Evolutionary conservation across 495 filamentous ascomycete species (phyloP).

Genomic region (Patellaria atrata): DNA sequence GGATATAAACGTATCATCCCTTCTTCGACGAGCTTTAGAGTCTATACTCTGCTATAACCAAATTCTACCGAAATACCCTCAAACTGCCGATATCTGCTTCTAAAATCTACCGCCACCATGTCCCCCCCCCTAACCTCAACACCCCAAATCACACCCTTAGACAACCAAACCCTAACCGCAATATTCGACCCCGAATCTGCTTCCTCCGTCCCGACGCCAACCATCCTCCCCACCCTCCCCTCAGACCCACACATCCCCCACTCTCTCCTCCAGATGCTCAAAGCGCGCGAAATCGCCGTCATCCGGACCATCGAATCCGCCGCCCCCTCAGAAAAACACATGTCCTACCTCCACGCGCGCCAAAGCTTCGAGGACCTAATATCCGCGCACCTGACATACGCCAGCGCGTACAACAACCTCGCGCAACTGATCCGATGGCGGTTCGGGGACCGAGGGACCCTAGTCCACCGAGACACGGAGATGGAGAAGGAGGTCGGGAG

Average conservation of each 20-base stretch:
- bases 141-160: slow-evolving; percentile 70
- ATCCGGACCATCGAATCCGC: slow-evolving; percentile 6
- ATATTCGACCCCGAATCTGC: slow-evolving; percentile 60
- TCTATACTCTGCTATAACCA: too few species aligned
- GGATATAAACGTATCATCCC: too few species aligned
- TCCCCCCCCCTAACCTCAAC: too few species aligned
- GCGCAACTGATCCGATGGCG: slow-evolving; percentile 54
- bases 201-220: slow-evolving; percentile 4
- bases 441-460: slow-evolving; percentile 32
- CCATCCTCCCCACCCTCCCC: slow-evolving; percentile 42
- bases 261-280: slow-evolving; percentile 5
- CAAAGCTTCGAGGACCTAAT: too few species aligned
- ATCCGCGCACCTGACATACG: slow-evolving; percentile 46
- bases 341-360: slow-evolving; percentile 31
- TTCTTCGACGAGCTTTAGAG: too few species aligned
- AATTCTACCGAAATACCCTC: too few species aligned
- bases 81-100: too few species aligned
- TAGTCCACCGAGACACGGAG: slow-evolving; percentile 3
- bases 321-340: slow-evolving; percentile 17
- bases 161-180: slow-evolving; percentile 56
- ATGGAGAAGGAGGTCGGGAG: background rate
- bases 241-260: slow-evolving; percentile 41
- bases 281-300: slow-evolving; percentile 5
- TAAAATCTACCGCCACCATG: too few species aligned
- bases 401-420: slow-evolving; percentile 61